These are phyloP conservation scores for Austroboletus eburneus DNA, from an alignment of 768 basidiomycete species.

Conservation along the genomic window DNA sequence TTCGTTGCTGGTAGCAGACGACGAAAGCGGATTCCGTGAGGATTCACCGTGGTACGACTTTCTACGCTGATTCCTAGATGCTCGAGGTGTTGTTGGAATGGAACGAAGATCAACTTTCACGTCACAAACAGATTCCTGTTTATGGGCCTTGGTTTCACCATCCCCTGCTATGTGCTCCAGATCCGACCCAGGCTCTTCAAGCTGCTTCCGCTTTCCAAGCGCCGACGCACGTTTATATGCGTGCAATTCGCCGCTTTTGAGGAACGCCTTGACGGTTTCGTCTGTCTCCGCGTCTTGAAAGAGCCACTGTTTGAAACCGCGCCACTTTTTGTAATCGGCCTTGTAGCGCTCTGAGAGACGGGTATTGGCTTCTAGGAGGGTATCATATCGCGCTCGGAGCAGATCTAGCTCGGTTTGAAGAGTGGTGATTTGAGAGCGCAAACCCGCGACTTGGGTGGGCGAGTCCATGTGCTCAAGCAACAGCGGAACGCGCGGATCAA, in stretches of 20 bases:
- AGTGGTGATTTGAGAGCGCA: constrained; percentile 12
- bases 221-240: constrained; percentile 18
- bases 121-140: constrained; percentile 5
- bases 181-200: constrained; percentile 19
- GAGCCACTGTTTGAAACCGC: constrained; percentile 41
- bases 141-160: not conserved
- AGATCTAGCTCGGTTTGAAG: constrained; percentile 32
- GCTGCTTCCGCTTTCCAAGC: constrained; percentile 27
- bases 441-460: not conserved
- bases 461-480: constrained; percentile 3
- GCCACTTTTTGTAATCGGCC: constrained; percentile 52
- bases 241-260: constrained; percentile 29
- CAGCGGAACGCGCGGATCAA: not conserved
- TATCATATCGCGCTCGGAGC: constrained; percentile 42
- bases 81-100: not conserved
- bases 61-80: constrained; percentile 9
- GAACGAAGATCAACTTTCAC: constrained; percentile 1
- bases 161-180: constrained; percentile 7
- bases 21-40: constrained; percentile 4
- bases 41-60: constrained; percentile 17
- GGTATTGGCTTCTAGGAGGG: constrained; percentile 39
- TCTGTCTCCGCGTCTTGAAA: constrained; percentile 33
- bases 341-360: constrained; percentile 46
- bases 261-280: constrained; percentile 21
- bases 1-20: constrained; percentile 2